A percentile compares a stretch with the other conserved stretches of the same genome.
Evolutionary conservation across 2,329 filamentous ascomycete genomes (phyloP).

Genomic region (Stachybotrys chlorohalonatus): DNA sequence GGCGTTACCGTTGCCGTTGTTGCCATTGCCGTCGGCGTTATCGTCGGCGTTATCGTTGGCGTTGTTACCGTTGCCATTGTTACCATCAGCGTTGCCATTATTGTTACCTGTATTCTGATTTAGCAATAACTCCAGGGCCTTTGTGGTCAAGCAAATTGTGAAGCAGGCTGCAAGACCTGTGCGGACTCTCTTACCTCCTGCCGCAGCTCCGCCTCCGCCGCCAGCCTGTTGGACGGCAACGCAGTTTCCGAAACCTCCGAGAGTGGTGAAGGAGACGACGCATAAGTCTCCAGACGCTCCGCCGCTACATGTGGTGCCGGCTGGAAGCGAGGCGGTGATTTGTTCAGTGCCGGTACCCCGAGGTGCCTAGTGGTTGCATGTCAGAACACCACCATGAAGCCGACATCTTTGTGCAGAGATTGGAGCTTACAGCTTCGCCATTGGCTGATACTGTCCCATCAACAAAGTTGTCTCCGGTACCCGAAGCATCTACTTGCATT

Average conservation of each 20-base stretch:
- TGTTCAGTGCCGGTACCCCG: conserved; percentile 2
- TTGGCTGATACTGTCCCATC: conserved; percentile 3
- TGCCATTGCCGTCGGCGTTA: neutral
- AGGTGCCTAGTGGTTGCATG: conserved; percentile 1
- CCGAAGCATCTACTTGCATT: conserved; percentile 4
- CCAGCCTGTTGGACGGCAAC: conserved; percentile 6
- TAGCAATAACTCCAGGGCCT: neutral
- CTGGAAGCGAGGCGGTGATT: conserved; percentile 4
- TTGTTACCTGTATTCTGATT: neutral
- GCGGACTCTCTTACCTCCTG: neutral
- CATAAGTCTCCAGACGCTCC: conserved; percentile 6
- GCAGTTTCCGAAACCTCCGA: conserved; percentile 8
- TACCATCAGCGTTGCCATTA: neutral
- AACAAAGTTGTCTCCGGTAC: conserved; percentile 6
- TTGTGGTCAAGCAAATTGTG: neutral
- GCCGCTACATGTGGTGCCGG: conserved; percentile 5
- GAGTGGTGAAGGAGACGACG: conserved; percentile 5
- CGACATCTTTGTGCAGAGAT: neutral
- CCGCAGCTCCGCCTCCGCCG: neutral
- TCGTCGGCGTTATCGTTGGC: neutral
- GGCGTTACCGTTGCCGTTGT: neutral
- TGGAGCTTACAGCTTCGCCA: conserved; percentile 4
- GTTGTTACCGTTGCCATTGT: neutral
- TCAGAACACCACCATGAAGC: neutral
- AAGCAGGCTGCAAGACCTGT: neutral